Evolutionary conservation across 352 stramenopile genomes (phyloP), one percentile per base, ranked within the genome.

Genomic region (Nothophytophthora sp.): DNA sequence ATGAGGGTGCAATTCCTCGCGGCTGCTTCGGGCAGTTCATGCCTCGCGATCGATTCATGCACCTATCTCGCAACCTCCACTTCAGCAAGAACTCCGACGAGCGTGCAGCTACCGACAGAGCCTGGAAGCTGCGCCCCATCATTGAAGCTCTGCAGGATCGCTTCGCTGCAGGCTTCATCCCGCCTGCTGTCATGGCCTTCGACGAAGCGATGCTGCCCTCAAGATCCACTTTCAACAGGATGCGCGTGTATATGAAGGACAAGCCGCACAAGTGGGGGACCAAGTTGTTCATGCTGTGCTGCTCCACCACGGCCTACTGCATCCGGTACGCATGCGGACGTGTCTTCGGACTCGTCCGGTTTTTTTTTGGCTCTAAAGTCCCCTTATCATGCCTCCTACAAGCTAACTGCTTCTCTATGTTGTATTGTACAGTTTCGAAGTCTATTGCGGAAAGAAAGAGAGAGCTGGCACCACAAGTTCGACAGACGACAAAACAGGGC

Each of bases 201-300:
- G 45, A 53, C 12, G 45, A 53, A 35, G 34, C 33, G 1, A 53
- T 53, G 45, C 24, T 44, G 11, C 45, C 45, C 5, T 34, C 33
- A 4, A 5, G 22, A 1, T 53, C 33, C 3, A 24, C 2, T 1
- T 53, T 53, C 45, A 53, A 53, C 34, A 37, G 32, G 24, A 53
- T 53, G 45, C 15, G 45, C 3, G 33, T 53, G 4, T 53, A 45
- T 15, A 40, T 50, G 22, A 42, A 49, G 13, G 38, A 56, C 23
- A 49, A 48, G 38, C 38, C 49, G 12, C 13, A 54, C 46, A 56
- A 56, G 18, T 49, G 30, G 38, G 38, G 30, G 0, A 57, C 38
- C 0, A 50, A 57, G 15, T n/a, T 57, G 18, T 57, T 57, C 30
- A 50, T 56, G 19, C 23, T 44, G 25, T 54, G 46, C 36, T 36